Percentiles rank a stretch among this genome's conserved stretches.
Conservation (phyloP, 2,329 filamentous ascomycete genomes). For the Aphanoascus verrucosus region DNA sequence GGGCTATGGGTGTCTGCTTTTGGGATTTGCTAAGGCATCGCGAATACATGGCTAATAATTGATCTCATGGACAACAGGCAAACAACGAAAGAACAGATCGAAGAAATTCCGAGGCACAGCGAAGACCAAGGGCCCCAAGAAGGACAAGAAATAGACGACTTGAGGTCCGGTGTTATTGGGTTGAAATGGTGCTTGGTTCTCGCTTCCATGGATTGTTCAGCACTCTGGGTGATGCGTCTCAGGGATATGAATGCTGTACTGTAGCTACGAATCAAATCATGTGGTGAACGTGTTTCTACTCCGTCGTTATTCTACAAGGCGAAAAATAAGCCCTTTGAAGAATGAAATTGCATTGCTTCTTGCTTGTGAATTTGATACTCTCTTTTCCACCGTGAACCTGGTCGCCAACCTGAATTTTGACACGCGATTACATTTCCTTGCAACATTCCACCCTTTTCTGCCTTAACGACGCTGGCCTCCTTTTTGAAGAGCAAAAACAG, state of each 20-base stretch:
- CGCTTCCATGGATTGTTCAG: slow-evolving; percentile 14
- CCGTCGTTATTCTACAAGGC: slow-evolving; percentile 7
- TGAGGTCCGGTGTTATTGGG: slow-evolving; percentile 13
- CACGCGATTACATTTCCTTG: slow-evolving; percentile 4
- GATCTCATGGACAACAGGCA: slow-evolving; percentile 55
- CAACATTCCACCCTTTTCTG: not conserved
- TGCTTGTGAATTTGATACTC: slow-evolving; percentile 2
- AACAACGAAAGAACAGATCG: slow-evolving; percentile 99
- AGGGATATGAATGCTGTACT: slow-evolving; percentile 17
- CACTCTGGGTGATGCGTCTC: slow-evolving; percentile 15
- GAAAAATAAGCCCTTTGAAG: slow-evolving; percentile 6
- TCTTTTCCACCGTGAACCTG: not conserved
- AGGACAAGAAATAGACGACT: slow-evolving; percentile 58
- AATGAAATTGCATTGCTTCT: slow-evolving; percentile 9
- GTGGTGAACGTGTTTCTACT: slow-evolving; percentile 13
- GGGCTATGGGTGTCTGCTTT: not conserved
- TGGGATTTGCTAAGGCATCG: not conserved
- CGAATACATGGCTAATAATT: slow-evolving; percentile 12
- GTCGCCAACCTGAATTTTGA: not conserved
- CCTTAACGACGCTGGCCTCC: slow-evolving; percentile 6
- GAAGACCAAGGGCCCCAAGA: slow-evolving; percentile 97
- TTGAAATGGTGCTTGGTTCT: slow-evolving; percentile 14
- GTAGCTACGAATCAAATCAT: slow-evolving; percentile 17
- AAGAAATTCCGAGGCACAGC: slow-evolving; percentile 97
- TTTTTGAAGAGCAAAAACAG: not conserved